A percentile compares a stretch with the other conserved stretches of the same genome.
Conservation (phyloP, 805 yeast species). For the Priceomyces castillae region DNA sequence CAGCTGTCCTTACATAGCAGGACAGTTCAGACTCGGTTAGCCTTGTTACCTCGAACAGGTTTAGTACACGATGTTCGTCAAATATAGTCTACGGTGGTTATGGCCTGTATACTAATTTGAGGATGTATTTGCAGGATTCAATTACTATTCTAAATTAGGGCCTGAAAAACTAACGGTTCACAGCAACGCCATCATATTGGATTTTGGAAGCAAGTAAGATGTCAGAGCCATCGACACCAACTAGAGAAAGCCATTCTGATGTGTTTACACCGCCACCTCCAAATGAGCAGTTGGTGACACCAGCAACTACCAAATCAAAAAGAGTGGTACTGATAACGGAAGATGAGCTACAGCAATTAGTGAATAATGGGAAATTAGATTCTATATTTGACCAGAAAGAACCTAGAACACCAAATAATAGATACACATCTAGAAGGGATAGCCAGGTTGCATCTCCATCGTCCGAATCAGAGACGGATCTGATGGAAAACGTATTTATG, state of each 20-base stretch:
- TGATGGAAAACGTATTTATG: conserved; percentile 21
- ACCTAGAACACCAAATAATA: conserved; percentile 37
- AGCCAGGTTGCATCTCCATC: neutral
- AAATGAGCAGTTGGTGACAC: conserved; percentile 4
- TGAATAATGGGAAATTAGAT: neutral
- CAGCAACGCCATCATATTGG: neutral
- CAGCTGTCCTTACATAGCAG: too few relatives aligned
- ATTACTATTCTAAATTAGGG: conserved; percentile 5
- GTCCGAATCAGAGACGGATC: conserved; percentile 3
- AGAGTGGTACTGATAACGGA: conserved; percentile 3
- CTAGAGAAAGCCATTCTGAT: neutral
- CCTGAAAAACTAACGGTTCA: neutral
- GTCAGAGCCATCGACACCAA: neutral
- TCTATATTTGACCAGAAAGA: neutral
- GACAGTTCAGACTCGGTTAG: too few relatives aligned
- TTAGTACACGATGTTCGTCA: too few relatives aligned
- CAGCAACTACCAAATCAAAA: neutral
- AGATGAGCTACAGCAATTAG: conserved; percentile 4
- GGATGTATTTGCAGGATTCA: conserved; percentile 1
- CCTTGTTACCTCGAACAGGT: too few relatives aligned
- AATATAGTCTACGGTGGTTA: too few relatives aligned
- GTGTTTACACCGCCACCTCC: neutral
- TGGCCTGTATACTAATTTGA: neutral
- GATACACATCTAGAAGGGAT: conserved; percentile 25
- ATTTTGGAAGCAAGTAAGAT: neutral